These are phyloP conservation scores for Colletotrichum noveboracense DNA, from an alignment of 2,329 filamentous ascomycete genomes.

Conservation along the genomic window DNA sequence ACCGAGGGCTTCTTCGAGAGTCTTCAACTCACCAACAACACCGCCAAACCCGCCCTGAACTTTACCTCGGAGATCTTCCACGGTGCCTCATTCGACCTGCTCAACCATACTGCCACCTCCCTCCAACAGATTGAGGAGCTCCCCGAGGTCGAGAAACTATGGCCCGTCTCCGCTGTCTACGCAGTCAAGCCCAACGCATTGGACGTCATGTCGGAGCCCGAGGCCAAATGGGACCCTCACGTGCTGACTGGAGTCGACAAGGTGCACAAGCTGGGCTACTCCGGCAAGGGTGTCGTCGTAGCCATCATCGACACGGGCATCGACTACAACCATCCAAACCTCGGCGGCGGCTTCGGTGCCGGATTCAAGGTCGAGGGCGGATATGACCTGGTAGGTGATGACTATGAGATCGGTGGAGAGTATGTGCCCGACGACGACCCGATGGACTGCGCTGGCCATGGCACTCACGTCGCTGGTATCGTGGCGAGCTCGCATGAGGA, in stretches of 20 bases:
- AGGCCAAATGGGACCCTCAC: not conserved
- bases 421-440: constrained; percentile 44
- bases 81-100: constrained; percentile 15
- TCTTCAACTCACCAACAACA: not conserved
- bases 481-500: constrained; percentile 29
- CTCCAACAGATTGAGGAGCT: not conserved
- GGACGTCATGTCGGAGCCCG: not conserved
- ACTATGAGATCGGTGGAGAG: constrained; percentile 29
- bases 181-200: not conserved
- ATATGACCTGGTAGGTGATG: constrained; percentile 10
- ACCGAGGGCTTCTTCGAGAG: constrained; percentile 1
- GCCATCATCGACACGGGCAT: constrained; percentile 40
- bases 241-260: not conserved
- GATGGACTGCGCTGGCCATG: constrained; percentile 34
- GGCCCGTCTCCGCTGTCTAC: not conserved
- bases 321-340: constrained; percentile 55
- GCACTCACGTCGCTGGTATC: not conserved
- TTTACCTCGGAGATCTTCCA: constrained; percentile 17
- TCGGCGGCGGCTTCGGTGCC: constrained; percentile 57
- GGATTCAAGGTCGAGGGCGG: constrained; percentile 53
- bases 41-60: not conserved
- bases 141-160: not conserved
- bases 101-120: not conserved
- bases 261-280: not conserved
- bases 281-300: not conserved